Base-by-base conservation (phyloP, 257 asterid species). In the Prunella vulgaris region DNA sequence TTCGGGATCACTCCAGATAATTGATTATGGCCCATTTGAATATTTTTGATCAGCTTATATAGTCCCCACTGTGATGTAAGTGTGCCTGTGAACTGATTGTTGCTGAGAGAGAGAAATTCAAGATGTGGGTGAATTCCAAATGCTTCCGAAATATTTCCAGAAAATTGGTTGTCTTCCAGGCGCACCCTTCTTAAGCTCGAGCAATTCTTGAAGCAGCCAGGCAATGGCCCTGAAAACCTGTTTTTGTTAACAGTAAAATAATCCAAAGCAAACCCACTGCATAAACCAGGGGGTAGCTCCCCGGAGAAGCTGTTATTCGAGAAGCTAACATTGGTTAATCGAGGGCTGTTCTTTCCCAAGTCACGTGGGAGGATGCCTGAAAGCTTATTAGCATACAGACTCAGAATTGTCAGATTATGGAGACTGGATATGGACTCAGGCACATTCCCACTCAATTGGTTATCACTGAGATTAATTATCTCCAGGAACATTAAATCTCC, bases 1-100 rank as follows among this genome's bases (percentile, higher is more conserved):
- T 76, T 37, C n/a, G 96, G 98, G 75, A 92, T 87, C 51, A 24
- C 58, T 32, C 97, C 95, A n/a, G 90, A 84, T 30, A 92, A 73
- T 40, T 30, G 56, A 17, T 92, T 89, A 49, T 73, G 64, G 61
- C 75, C 87, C 64, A 85, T 32, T 78, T 70, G 79, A 14, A 91
- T 24, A 78, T 74, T 84, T 14, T 85, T 84, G 60, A 91, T 88
- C 53, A 52, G 65, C 60, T 68, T 76, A 25, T 66, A 79, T 60
- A 76, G 74, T 48, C 88, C 87, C 97, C 96, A 91, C 37, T 82
- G 53, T 7, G 82, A 74, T 63, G 92, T 57, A 18, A 91, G 83
- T 38, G 80, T 73, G 65, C 96, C 96, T 0, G 84, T 81, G 22
- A 91, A 79, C 9, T 73, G 85, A 68, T 88, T 91, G 25, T 72